Evolutionary conservation across 1,284 basidiomycete genomes (phyloP).

Genomic region (Microbotryomycetes sp.): DNA sequence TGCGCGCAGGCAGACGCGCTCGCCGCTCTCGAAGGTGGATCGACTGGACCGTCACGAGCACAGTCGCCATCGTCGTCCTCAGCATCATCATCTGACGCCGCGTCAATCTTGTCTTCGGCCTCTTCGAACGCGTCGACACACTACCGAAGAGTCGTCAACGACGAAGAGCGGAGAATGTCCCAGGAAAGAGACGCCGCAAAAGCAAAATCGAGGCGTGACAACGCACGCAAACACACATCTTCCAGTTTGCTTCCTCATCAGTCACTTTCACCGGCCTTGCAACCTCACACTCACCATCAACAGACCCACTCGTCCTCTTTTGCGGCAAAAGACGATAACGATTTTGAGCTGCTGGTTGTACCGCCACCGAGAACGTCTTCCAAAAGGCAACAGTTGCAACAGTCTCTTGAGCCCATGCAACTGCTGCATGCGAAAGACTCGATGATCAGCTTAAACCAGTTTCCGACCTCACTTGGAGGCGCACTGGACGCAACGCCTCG

Average conservation of each 20-base stretch:
- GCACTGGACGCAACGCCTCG: background rate
- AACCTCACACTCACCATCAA: background rate
- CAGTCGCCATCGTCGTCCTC: background rate
- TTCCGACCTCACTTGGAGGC: background rate
- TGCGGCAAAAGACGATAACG: background rate
- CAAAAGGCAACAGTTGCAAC: background rate
- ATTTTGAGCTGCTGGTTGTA: background rate
- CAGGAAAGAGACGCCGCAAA: background rate
- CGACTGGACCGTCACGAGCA: background rate
- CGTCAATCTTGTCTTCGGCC: background rate
- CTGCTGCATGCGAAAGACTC: background rate
- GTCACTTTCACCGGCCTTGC: background rate
- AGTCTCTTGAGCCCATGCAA: background rate
- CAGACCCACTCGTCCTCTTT: background rate
- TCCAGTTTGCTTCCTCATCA: background rate
- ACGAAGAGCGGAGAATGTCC: constrained; percentile 11
- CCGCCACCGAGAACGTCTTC: background rate
- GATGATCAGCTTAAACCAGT: too few relatives aligned
- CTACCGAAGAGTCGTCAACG: constrained; percentile 15
- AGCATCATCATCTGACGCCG: constrained; percentile 1
- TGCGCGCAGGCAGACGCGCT: constrained; percentile 27
- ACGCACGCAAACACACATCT: background rate
- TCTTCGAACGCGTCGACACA: background rate
- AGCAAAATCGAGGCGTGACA: background rate
- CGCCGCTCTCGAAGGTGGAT: constrained; percentile 19